These are phyloP conservation scores for Botrytis paeoniae DNA, from an alignment of 2,329 filamentous ascomycete genomes.

Conservation along the genomic window DNA sequence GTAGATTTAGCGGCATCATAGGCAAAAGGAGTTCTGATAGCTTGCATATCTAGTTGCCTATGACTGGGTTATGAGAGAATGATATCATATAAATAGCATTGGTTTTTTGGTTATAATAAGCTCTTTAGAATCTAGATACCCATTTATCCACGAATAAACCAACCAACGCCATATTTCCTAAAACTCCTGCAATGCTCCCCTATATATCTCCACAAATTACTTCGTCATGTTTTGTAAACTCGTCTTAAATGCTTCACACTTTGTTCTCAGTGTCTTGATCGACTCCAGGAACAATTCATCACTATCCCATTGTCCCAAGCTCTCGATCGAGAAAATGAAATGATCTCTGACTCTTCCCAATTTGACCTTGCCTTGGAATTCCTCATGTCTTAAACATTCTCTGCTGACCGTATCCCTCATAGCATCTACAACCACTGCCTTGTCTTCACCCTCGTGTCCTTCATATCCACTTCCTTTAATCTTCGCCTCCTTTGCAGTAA, in stretches of 20 bases:
- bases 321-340: constrained; percentile 96
- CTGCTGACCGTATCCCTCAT: constrained; percentile 95
- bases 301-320: constrained; percentile 90
- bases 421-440: constrained; percentile 81
- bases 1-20: background rate
- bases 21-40: constrained; percentile 15
- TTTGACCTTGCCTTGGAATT: constrained; percentile 95
- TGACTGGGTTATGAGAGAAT: constrained; percentile 8
- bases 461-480: constrained; percentile 63
- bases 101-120: constrained; percentile 10
- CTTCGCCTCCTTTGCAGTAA: constrained; percentile 64
- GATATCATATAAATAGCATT: constrained; percentile 7
- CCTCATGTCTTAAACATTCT: constrained; percentile 84
- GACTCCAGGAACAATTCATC: constrained; percentile 91
- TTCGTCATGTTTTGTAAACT: constrained; percentile 64
- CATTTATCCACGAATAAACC: constrained; percentile 23
- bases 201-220: constrained; percentile 24
- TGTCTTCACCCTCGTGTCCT: constrained; percentile 73
- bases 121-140: constrained; percentile 24
- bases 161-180: constrained; percentile 32
- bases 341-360: constrained; percentile 87
- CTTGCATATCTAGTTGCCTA: background rate
- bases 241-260: constrained; percentile 71
- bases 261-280: constrained; percentile 78
- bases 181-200: constrained; percentile 36